Evolutionary conservation across 345 rosid genomes (phyloP).

Genomic region (Sonneratia caseolaris): DNA sequence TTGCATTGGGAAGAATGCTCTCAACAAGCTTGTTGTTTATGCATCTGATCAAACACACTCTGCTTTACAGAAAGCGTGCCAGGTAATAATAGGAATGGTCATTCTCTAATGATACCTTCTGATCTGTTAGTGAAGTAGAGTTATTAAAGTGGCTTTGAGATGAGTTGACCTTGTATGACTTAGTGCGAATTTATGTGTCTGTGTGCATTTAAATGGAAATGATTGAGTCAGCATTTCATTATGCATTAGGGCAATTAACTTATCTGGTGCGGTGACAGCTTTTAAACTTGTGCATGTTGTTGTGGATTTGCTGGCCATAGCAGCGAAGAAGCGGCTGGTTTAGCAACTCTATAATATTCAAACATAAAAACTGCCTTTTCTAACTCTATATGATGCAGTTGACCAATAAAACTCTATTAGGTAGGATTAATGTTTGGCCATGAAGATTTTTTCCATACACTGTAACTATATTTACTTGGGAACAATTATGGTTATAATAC

Average conservation of each 20-base stretch:
- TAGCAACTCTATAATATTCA: background rate
- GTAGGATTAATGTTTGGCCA: background rate
- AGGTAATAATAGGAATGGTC: slow-evolving; percentile 30
- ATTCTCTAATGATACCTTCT: background rate
- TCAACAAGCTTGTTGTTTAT: slow-evolving; percentile 71
- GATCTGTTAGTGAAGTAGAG: background rate
- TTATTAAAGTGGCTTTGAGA: background rate
- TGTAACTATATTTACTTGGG: background rate
- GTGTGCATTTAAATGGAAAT: background rate
- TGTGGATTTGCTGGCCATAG: background rate
- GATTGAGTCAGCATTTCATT: background rate
- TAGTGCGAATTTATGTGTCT: background rate
- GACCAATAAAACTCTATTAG: background rate
- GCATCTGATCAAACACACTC: slow-evolving; percentile 89
- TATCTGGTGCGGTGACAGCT: background rate
- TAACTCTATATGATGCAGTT: no score
- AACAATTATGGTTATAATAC: background rate
- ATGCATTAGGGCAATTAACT: background rate
- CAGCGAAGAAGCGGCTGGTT: background rate
- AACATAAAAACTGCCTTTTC: background rate
- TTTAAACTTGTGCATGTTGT: background rate
- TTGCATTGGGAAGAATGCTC: slow-evolving; percentile 46
- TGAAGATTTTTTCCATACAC: background rate
- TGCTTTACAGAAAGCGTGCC: slow-evolving; percentile 74
- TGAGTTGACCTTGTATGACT: background rate